Conservation (phyloP, 23 red algal genomes). For the Chondrus crispus region DNA sequence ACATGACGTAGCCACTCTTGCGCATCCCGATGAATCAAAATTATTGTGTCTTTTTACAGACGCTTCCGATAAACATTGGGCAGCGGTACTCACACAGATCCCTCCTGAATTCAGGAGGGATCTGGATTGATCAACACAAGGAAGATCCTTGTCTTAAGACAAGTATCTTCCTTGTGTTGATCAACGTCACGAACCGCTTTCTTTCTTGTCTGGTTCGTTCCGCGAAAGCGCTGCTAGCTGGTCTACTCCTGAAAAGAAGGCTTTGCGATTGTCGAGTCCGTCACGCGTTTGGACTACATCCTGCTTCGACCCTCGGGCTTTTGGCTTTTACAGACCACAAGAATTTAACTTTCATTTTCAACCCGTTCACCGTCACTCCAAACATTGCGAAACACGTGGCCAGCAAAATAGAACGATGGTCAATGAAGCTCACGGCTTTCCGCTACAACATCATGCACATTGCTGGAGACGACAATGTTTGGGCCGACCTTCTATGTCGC, state of each 20-base stretch:
- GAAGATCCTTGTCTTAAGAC: not conserved
- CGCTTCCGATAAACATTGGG: not conserved
- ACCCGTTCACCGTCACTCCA: not conserved
- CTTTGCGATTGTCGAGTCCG: not conserved
- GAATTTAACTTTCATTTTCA: not conserved
- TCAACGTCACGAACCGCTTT: not conserved
- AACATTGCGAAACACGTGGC: not conserved
- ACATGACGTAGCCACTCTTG: not conserved
- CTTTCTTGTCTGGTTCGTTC: not conserved
- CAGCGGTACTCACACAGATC: not conserved
- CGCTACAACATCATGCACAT: not conserved
- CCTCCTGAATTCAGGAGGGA: not conserved
- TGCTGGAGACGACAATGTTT: not conserved
- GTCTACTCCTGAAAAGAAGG: not conserved
- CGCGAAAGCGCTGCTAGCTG: not conserved
- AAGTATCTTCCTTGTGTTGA: not conserved
- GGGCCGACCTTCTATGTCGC: not conserved
- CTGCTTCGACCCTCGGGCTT: not conserved
- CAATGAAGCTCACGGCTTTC: not conserved
- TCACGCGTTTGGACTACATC: not conserved
- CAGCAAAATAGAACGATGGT: not conserved
- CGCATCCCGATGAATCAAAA: not conserved
- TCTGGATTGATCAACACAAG: too few species aligned
- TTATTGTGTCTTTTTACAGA: not conserved
- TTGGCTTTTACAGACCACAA: conserved; percentile 1